phyloP scores from a whole-genome alignment of 2,329 filamentous ascomycete species.

The Penicillium sp. region DNA sequence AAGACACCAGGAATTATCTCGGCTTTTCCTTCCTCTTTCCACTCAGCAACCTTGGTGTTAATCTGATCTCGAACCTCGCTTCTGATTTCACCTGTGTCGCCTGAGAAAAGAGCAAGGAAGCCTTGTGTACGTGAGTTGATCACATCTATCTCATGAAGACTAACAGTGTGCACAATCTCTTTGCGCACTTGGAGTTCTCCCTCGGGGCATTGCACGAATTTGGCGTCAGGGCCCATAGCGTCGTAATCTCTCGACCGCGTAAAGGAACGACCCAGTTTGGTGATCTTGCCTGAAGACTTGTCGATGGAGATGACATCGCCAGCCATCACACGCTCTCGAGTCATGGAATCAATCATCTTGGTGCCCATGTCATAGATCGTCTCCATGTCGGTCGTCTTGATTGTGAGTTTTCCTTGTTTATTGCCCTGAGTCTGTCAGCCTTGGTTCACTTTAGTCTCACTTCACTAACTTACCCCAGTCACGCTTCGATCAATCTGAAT shows the following conservation, averaged over 20 bases:
- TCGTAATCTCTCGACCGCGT: slow-evolving; percentile 96
- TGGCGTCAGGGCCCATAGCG: slow-evolving; percentile 97
- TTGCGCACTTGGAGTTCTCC: slow-evolving; percentile 96
- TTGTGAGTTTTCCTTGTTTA: slow-evolving; percentile 98
- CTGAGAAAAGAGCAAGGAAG: slow-evolving; percentile 93
- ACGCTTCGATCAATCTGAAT: slow-evolving; percentile 98
- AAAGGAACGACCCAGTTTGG: slow-evolving; percentile 91
- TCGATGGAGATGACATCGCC: slow-evolving; percentile 98
- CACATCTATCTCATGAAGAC: slow-evolving; percentile 96
- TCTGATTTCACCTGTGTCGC: slow-evolving; percentile 95
- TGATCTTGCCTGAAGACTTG: slow-evolving; percentile 97
- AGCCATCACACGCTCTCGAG: slow-evolving; percentile 97
- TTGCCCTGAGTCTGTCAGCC: slow-evolving; percentile 55
- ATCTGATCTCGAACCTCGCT: slow-evolving; percentile 98
- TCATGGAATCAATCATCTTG: slow-evolving; percentile 99
- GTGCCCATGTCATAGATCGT: slow-evolving; percentile 99
- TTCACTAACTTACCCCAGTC: slow-evolving; percentile 61
- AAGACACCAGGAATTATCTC: slow-evolving; percentile 95
- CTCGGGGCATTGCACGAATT: slow-evolving; percentile 95
- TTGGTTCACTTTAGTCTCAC: slow-evolving; percentile 15
- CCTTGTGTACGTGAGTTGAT: slow-evolving; percentile 99
- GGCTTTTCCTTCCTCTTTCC: slow-evolving; percentile 99
- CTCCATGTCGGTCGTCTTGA: slow-evolving; percentile 99
- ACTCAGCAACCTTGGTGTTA: slow-evolving; percentile 97
- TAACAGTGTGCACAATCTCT: slow-evolving; percentile 95